These are phyloP conservation scores for Tulasnella sp. DNA, from an alignment of 768 basidiomycete species.

Conservation along the genomic window DNA sequence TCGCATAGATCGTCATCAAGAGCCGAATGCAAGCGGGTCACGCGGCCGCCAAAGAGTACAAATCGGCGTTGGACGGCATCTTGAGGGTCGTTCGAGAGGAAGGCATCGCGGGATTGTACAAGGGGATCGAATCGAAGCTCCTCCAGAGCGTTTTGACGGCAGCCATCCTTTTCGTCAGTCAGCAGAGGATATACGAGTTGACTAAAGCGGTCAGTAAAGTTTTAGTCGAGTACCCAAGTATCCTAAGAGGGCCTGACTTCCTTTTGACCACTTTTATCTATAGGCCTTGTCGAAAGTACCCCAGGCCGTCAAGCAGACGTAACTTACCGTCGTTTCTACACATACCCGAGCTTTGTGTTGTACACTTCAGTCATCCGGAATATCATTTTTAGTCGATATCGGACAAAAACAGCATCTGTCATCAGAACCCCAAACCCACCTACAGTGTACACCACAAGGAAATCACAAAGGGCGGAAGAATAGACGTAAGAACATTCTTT, in stretches of 20 bases:
- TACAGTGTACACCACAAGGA: not conserved
- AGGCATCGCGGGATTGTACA: slow-evolving; percentile 74
- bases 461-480: not conserved
- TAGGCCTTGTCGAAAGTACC: not conserved
- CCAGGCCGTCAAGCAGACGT: not conserved
- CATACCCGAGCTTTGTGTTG: not conserved
- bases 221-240: not conserved
- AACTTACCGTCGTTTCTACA: not conserved
- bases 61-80: slow-evolving; percentile 66
- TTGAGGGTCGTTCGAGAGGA: slow-evolving; percentile 66
- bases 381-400: no score
- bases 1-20: slow-evolving; percentile 45
- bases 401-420: no score
- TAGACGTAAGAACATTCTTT: not conserved
- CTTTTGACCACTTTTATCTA: not conserved
- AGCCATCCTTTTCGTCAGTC: slow-evolving; percentile 84
- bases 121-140: slow-evolving; percentile 78
- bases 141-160: slow-evolving; percentile 87
- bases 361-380: no score
- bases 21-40: slow-evolving; percentile 69
- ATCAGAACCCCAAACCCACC: no score
- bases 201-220: slow-evolving; percentile 12
- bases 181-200: slow-evolving; percentile 45
- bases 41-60: slow-evolving; percentile 54
- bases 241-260: not conserved